Base-by-base conservation (phyloP, 352 stramenopile species). In the Phytophthora vignae region DNA sequence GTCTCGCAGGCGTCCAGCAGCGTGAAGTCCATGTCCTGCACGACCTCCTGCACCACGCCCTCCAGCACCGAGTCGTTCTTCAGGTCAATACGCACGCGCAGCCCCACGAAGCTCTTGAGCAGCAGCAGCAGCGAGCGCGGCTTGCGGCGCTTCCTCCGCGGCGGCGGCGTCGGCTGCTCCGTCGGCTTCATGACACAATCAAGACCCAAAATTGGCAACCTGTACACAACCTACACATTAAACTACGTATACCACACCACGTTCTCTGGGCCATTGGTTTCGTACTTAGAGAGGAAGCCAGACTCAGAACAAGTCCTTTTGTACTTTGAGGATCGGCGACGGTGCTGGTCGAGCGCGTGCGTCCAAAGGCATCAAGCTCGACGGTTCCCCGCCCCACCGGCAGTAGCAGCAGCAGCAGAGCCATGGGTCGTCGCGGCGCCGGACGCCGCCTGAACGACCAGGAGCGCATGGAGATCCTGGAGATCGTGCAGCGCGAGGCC, bases 381-480 rank as follows among this genome's bases (percentile, higher is more conserved):
- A 31, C 27, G 27, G 27, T 25, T 2, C 22, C 22, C 22, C 22
- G 22, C 22, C 22, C 22, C 22, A 25, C 22, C 22, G 22, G 22
- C 27, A 31, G 27, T 5, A 29, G 27, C 27, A 31, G 27, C 27
- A 31, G 27, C 27, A 31, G 27, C 27, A 31, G 27, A 31, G 27
- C 27, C 27, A 40, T 40, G 88, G 88, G 88, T 67, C 79, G 67
- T 77, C 84, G 90, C 66, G 90, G 90, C 5, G 87, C 88, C 14
- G 90, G 90, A 57, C 83, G 88, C 33, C 88, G 90, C 2, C 77
- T 96, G 67, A 96, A 92, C 68, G 90, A 96, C 84, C 88, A 96
- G 73, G 83, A 96, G 77, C 90, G 90, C 75, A 96, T 96, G 88
- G 88, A 96, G 74, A 96, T 96, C 67, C 78, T 96, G 57, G 84